Percentiles rank a stretch among this genome's conserved stretches.
These are phyloP conservation scores for Backusella parvicylindrica DNA, from an alignment of 192 early-diverging fungal species.

Conservation along the genomic window DNA sequence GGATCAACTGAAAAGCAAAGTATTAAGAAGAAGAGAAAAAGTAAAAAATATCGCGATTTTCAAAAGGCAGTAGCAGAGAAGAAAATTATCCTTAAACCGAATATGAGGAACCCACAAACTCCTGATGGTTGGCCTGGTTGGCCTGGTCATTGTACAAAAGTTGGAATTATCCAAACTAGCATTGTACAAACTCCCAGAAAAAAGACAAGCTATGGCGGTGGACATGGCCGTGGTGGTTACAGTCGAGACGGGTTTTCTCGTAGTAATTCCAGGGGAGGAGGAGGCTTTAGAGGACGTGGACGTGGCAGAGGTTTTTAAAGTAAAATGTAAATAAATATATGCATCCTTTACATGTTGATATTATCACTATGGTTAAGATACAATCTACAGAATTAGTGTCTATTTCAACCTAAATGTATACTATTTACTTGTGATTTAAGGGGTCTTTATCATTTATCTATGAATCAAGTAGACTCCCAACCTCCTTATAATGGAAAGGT, in stretches of 20 bases:
- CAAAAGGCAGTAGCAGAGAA: constrained; percentile 16
- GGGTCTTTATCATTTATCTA: too few species aligned
- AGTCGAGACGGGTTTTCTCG: neutral
- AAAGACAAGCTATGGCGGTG: neutral
- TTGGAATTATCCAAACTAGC: constrained; percentile 16
- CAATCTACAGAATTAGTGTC: too few species aligned
- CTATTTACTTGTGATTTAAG: too few species aligned
- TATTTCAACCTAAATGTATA: too few species aligned
- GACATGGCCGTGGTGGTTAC: neutral
- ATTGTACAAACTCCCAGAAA: neutral
- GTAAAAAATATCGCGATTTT: constrained; percentile 24
- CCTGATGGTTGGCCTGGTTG: constrained; percentile 33
- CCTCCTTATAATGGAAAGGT: too few species aligned
- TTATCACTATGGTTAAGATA: too few species aligned
- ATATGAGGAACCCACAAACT: constrained; percentile 27
- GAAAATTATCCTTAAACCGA: constrained; percentile 2
- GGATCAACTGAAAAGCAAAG: neutral
- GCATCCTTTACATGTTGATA: neutral
- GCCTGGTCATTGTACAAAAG: constrained; percentile 19
- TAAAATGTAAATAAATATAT: neutral
- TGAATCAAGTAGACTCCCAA: too few species aligned
- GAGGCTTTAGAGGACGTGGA: neutral
- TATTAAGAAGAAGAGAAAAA: constrained; percentile 20
- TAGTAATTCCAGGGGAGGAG: neutral
- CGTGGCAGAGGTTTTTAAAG: neutral